Evolutionary conservation across 441 rosid species (phyloP).

Genomic region (Pelargonium citronellum): DNA sequence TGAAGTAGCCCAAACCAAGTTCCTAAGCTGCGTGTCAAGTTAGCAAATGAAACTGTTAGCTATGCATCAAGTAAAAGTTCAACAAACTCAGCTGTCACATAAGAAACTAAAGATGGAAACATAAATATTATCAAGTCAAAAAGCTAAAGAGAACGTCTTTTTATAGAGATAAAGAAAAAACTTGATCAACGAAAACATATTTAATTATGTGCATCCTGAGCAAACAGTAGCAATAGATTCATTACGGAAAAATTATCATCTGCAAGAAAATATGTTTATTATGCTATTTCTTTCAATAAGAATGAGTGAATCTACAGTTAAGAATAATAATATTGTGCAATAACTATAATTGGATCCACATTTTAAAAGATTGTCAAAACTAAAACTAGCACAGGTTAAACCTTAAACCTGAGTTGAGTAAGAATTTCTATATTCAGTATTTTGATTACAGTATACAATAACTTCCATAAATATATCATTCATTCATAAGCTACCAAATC

Average conservation of each 20-base stretch:
- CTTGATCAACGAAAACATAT: background rate
- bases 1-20: slow-evolving; percentile 35
- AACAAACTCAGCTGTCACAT: background rate
- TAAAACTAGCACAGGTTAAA: background rate
- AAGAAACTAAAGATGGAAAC: background rate
- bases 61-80: background rate
- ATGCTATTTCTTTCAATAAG: background rate
- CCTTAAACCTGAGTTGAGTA: background rate
- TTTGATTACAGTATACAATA: background rate
- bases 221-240: background rate
- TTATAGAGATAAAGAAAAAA: background rate
- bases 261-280: background rate
- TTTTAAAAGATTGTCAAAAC: background rate
- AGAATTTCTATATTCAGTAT: background rate
- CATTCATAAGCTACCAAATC: background rate
- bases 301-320: background rate
- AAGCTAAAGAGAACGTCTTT: background rate
- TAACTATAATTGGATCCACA: background rate
- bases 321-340: too few species aligned
- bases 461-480: background rate
- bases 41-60: slow-evolving; percentile 6
- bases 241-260: background rate
- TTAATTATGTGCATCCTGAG: too few species aligned
- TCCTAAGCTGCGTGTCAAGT: slow-evolving; percentile 33
- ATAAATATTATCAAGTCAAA: background rate